These are phyloP conservation scores for Rhizopus sp. DNA, from an alignment of 371 early-diverging fungal genomes.

Conservation along the genomic window DNA sequence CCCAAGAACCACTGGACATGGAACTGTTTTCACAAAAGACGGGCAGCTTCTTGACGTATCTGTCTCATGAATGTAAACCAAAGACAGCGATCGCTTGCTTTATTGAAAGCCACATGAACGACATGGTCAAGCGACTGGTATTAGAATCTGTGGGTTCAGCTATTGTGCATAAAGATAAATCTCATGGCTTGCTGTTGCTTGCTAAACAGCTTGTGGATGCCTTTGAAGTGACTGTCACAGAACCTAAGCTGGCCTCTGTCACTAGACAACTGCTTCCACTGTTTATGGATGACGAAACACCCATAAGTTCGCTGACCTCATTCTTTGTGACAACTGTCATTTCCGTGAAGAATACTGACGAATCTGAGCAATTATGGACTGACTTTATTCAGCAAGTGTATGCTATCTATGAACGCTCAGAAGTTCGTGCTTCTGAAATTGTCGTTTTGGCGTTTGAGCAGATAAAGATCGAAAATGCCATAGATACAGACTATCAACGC, in stretches of 20 bases:
- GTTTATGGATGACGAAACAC: conserved; percentile 18
- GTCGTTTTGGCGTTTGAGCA: conserved; percentile 11
- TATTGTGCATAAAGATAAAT: conserved; percentile 34
- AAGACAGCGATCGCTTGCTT: not conserved
- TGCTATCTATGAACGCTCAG: conserved; percentile 7
- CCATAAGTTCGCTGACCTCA: conserved; percentile 12
- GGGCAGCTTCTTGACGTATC: conserved; percentile 19
- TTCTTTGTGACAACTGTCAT: conserved; percentile 19
- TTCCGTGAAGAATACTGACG: conserved; percentile 5
- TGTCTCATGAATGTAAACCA: conserved; percentile 13
- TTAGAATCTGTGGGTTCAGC: conserved; percentile 30
- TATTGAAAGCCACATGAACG: conserved; percentile 3
- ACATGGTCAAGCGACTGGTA: conserved; percentile 28
- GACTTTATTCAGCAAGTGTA: conserved; percentile 12
- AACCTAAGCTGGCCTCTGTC: conserved; percentile 14
- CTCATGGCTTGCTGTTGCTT: conserved; percentile 17
- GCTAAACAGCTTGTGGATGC: conserved; percentile 21
- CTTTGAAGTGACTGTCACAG: conserved; percentile 7
- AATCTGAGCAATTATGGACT: conserved; percentile 23
- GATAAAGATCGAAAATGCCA: conserved; percentile 9
- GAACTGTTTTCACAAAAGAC: conserved; percentile 30
- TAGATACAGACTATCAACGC: conserved; percentile 6
- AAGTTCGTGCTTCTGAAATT: conserved; percentile 12
- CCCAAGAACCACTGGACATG: conserved; percentile 23
- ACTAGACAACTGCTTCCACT: conserved; percentile 18